These are phyloP conservation scores for Trametes elegans DNA, from an alignment of 768 basidiomycete species.

Conservation along the genomic window DNA sequence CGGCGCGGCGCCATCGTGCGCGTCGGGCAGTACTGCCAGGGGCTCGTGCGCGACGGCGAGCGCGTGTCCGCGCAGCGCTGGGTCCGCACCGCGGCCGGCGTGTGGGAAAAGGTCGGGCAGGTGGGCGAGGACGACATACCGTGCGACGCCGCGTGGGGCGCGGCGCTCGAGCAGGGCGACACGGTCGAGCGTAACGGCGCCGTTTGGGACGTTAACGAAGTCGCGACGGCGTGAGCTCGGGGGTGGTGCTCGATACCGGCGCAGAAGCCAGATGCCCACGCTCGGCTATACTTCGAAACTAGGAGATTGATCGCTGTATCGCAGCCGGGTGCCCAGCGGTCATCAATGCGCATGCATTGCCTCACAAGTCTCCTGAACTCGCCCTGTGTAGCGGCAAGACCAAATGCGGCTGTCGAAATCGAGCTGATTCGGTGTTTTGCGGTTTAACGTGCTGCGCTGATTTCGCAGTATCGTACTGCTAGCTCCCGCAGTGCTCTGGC, in stretches of 20 bases:
- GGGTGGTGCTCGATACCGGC: neutral
- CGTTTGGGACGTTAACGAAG: neutral
- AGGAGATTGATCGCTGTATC: too few species aligned
- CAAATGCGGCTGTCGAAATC: too few species aligned
- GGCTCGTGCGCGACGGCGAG: constrained; percentile 7
- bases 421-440: too few species aligned
- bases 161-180: neutral
- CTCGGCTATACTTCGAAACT: too few species aligned
- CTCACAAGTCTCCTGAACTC: too few species aligned
- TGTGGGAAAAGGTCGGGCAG: neutral
- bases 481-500: too few species aligned
- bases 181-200: neutral
- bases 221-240: neutral
- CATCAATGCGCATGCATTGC: too few species aligned
- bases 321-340: too few species aligned
- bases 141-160: constrained; percentile 3
- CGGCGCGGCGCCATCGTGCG: constrained; percentile 2
- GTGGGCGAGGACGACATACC: neutral
- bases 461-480: too few species aligned
- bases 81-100: constrained; percentile 1
- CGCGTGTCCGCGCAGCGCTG: constrained; percentile 11
- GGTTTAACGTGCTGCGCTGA: too few species aligned
- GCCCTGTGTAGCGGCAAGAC: too few species aligned
- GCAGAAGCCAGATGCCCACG: neutral
- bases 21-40: constrained; percentile 13